Percentiles rank a stretch among this genome's conserved stretches.
Conservation (phyloP, 2,329 filamentous ascomycete species). For the Cercospora sp. region DNA sequence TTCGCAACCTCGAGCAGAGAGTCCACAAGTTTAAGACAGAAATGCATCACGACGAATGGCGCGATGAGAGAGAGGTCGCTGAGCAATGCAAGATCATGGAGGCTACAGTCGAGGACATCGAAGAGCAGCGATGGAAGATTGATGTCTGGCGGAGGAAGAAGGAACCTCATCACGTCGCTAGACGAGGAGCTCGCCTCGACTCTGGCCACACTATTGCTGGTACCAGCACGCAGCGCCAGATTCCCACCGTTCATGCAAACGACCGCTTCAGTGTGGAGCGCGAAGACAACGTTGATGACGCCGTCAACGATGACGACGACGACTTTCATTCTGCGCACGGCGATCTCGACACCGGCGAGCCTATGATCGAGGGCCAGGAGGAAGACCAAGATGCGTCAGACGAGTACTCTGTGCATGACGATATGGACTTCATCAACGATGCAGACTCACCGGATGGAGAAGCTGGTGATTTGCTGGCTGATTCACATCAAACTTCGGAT, state of each 20-base stretch:
- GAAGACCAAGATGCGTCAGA: conserved; percentile 21
- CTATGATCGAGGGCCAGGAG: neutral
- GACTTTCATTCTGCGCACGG: conserved; percentile 22
- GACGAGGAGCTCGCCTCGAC: conserved; percentile 15
- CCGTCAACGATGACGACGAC: conserved; percentile 24
- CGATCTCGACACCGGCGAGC: conserved; percentile 10
- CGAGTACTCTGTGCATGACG: conserved; percentile 14
- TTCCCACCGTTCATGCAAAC: conserved; percentile 17
- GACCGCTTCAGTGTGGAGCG: conserved; percentile 36
- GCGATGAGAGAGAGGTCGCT: conserved; percentile 54
- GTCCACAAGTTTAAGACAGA: conserved; percentile 58
- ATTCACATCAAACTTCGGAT: neutral
- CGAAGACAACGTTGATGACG: conserved; percentile 5
- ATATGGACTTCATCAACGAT: conserved; percentile 16
- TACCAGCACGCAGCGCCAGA: neutral
- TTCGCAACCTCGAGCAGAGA: conserved; percentile 52
- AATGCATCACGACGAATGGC: conserved; percentile 58
- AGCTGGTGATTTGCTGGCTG: neutral
- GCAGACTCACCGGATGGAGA: neutral
- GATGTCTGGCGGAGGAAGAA: conserved; percentile 41
- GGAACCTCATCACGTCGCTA: conserved; percentile 33
- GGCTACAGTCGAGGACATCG: conserved; percentile 62
- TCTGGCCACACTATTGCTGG: conserved; percentile 1
- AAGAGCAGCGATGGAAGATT: conserved; percentile 54
- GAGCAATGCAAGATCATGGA: conserved; percentile 63